Conservation (phyloP, 1,139 yeast species). For the Zygoascus meyerae region DNA sequence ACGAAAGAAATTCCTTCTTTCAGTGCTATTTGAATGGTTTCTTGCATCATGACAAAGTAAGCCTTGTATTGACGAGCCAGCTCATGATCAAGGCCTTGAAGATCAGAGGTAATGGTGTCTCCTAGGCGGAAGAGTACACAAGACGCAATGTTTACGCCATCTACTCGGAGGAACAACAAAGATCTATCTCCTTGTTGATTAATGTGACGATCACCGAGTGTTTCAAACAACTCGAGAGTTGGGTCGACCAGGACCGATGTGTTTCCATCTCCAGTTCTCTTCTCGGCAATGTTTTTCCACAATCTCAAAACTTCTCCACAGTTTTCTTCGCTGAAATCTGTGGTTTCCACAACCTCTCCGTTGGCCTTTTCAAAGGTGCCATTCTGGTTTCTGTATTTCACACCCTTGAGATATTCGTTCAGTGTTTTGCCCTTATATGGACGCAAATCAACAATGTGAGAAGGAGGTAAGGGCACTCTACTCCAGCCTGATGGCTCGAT, state of each 20-base stretch:
- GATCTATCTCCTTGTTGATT: constrained; percentile 32
- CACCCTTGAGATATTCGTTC: constrained; percentile 37
- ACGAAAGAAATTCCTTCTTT: constrained; percentile 39
- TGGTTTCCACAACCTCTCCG: constrained; percentile 35
- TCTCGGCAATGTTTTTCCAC: constrained; percentile 40
- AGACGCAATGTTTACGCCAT: constrained; percentile 37
- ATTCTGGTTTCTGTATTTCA: constrained; percentile 40
- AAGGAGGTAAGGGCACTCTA: constrained; percentile 36
- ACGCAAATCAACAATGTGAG: constrained; percentile 41
- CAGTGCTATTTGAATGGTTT: constrained; percentile 40
- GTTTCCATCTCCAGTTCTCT: constrained; percentile 37
- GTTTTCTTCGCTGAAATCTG: constrained; percentile 31
- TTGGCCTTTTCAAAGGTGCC: constrained; percentile 34
- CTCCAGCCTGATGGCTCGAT: constrained; percentile 41
- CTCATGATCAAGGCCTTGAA: constrained; percentile 43
- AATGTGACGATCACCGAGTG: constrained; percentile 32
- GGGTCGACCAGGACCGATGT: constrained; percentile 39
- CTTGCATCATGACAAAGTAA: constrained; percentile 47
- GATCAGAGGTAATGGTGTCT: constrained; percentile 42
- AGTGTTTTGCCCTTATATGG: constrained; percentile 33
- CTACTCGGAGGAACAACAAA: constrained; percentile 38
- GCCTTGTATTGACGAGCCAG: constrained; percentile 40
- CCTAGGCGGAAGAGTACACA: constrained; percentile 42
- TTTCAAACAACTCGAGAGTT: constrained; percentile 31
- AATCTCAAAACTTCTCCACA: constrained; percentile 34